Base-by-base conservation (phyloP, 2,329 filamentous ascomycete species). In the Cladophialophora exuberans region DNA sequence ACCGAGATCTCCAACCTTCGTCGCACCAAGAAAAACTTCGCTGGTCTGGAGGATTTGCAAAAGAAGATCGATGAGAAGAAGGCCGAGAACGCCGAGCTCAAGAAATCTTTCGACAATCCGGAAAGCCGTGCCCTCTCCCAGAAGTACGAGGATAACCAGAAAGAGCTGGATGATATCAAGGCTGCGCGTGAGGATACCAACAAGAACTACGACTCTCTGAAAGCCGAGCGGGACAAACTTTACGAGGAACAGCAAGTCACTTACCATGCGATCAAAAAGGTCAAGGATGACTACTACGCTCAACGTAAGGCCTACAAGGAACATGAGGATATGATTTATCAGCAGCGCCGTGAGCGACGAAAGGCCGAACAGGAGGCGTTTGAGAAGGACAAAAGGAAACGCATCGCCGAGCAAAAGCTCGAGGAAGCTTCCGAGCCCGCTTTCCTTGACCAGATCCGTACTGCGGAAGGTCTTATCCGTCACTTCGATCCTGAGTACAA, bases 21-120 rank as follows among this genome's bases (percentile, higher is more conserved):
- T 73, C 96, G 95, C 80, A 83, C 88, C 68, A 89, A 89, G 77
- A 97, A 97, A 84, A 88, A 85, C 74, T 97, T 99, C 72, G 84
- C 86, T 55, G 83, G 85, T 59, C 88, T 97, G 67, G 90, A 96
- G 57, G 85, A 88, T 56, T 80, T 85, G 28, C 89, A 97, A 76
- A 95, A 95, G 81, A 83, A 83, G 63, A 97, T 99, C 65, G 89
- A 94, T 67, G 86, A 92, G 50, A 78, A 95, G 65, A 93, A 90
- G 78, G 82, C 85, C 61, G 89, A 95, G 76, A 91, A 97, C 68
- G 87, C 92, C 70, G 86, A 90, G 66, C 86, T 96, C 71, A 90
- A 89, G 77, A 94, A 96, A 75, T 82, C 81, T 62, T 82, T 97
- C 70, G 92, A 97, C 67, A 91, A 96, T 74, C 91, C 94, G 17